Evolutionary conservation across 805 yeast genomes (phyloP).

Genomic region (Hagleromyces aurorensis): DNA sequence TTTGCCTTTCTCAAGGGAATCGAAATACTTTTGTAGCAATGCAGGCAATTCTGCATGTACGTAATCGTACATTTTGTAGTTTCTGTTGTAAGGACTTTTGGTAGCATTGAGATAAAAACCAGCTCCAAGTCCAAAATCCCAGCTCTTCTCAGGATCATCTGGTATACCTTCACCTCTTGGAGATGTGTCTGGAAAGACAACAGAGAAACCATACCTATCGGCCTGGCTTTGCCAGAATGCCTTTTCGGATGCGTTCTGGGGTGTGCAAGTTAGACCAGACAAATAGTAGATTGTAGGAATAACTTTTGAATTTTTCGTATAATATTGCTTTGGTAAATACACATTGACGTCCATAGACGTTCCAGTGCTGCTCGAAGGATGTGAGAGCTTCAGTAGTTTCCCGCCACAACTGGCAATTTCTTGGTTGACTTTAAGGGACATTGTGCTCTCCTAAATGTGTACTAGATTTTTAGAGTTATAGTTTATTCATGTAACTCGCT

Average conservation of each 20-base stretch:
- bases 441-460: too few relatives aligned
- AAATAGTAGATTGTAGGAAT: constrained; percentile 74
- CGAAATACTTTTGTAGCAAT: constrained; percentile 35
- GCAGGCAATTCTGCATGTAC: constrained; percentile 65
- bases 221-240: constrained; percentile 82
- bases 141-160: constrained; percentile 53
- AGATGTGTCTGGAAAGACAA: constrained; percentile 94
- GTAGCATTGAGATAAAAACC: constrained; percentile 90
- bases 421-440: constrained; percentile 45
- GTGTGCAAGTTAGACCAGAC: constrained; percentile 89
- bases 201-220: constrained; percentile 71
- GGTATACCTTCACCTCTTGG: constrained; percentile 81
- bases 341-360: constrained; percentile 81
- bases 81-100: constrained; percentile 54
- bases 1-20: constrained; percentile 30
- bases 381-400: constrained; percentile 62
- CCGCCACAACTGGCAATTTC: constrained; percentile 67
- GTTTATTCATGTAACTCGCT: too few relatives aligned
- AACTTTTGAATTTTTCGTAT: constrained; percentile 16
- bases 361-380: constrained; percentile 54
- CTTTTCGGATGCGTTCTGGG: constrained; percentile 89
- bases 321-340: constrained; percentile 59
- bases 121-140: constrained; percentile 93
- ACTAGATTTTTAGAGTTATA: too few relatives aligned
- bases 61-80: constrained; percentile 85